These are phyloP conservation scores for Rhododendron kiyosumense DNA, from an alignment of 148 eudicot genomes.

Conservation along the genomic window DNA sequence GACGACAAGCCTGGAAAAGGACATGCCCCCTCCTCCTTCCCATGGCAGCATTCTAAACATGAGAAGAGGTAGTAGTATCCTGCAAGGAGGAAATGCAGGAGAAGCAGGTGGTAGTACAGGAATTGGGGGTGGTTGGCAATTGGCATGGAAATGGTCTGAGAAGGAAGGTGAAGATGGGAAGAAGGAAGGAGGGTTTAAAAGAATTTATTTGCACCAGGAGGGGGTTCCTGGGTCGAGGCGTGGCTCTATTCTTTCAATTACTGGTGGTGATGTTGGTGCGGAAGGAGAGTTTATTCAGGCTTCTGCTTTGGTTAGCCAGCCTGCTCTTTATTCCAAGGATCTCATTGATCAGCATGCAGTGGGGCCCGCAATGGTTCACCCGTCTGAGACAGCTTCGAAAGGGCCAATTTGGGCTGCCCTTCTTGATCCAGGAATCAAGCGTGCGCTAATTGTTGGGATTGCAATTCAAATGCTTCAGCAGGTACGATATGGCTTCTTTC, in stretches of 20 bases:
- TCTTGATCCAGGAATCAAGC: constrained; percentile 70
- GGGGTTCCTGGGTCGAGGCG: constrained; percentile 36
- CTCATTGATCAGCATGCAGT: constrained; percentile 42
- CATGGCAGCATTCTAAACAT: constrained; percentile 43
- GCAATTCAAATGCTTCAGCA: constrained; percentile 85
- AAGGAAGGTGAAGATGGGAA: constrained; percentile 54
- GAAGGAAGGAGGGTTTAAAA: constrained; percentile 44
- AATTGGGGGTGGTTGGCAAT: constrained; percentile 82
- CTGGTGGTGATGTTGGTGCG: constrained; percentile 36
- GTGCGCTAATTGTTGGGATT: constrained; percentile 68
- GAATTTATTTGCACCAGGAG: constrained; percentile 52
- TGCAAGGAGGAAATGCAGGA: constrained; percentile 36
- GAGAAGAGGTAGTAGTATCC: constrained; percentile 51
- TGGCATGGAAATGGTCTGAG: constrained; percentile 53
- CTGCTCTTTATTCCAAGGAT: constrained; percentile 46
- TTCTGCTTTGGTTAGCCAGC: constrained; percentile 51
- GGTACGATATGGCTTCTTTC: constrained; percentile 33
- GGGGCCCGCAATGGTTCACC: constrained; percentile 65
- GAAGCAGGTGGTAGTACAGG: constrained; percentile 39
- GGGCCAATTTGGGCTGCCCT: constrained; percentile 55
- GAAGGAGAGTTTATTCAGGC: constrained; percentile 41
- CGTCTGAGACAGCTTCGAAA: constrained; percentile 39
- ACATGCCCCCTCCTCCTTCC: constrained; percentile 29
- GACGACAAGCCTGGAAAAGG: constrained; percentile 54
- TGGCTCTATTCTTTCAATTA: constrained; percentile 53